phyloP scores from a whole-genome alignment of 1,284 basidiomycete species.

The Gastroboletus turbinatus region DNA sequence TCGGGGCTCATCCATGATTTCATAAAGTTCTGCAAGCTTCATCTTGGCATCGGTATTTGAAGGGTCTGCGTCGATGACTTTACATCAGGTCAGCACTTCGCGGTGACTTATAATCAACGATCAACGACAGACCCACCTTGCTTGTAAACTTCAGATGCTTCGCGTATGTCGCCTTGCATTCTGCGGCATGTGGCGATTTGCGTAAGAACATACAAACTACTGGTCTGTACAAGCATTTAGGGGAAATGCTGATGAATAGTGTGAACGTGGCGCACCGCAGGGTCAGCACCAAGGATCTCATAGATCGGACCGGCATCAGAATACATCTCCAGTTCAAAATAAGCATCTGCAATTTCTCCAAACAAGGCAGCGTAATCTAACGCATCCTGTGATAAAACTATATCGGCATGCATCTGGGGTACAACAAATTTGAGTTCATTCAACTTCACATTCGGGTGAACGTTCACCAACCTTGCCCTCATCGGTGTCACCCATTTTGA shows the following conservation, averaged over 20 bases:
- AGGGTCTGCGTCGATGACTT: neutral
- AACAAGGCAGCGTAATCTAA: constrained; percentile 78
- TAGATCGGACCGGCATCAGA: neutral
- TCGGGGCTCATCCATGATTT: constrained; percentile 2
- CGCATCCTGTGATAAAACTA: constrained; percentile 70
- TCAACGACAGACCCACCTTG: constrained; percentile 52
- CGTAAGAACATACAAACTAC: constrained; percentile 1
- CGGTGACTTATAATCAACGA: neutral
- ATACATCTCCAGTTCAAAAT: constrained; percentile 41
- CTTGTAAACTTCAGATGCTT: constrained; percentile 82
- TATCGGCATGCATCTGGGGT: constrained; percentile 59
- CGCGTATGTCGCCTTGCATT: constrained; percentile 67
- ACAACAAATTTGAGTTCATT: constrained; percentile 30
- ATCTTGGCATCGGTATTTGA: neutral
- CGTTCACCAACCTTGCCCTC: constrained; percentile 29
- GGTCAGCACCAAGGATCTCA: neutral
- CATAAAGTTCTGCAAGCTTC: constrained; percentile 4
- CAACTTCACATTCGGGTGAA: neutral
- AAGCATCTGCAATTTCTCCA: constrained; percentile 82
- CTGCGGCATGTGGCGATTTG: constrained; percentile 36
- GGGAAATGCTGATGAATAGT: too few relatives aligned
- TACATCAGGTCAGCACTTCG: constrained; percentile 40
- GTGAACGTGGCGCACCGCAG: neutral
- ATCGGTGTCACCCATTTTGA: constrained; percentile 76
- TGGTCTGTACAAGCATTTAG: neutral